Base-by-base conservation (phyloP, 345 rosid species). In the Dipteronia dyeriana region DNA sequence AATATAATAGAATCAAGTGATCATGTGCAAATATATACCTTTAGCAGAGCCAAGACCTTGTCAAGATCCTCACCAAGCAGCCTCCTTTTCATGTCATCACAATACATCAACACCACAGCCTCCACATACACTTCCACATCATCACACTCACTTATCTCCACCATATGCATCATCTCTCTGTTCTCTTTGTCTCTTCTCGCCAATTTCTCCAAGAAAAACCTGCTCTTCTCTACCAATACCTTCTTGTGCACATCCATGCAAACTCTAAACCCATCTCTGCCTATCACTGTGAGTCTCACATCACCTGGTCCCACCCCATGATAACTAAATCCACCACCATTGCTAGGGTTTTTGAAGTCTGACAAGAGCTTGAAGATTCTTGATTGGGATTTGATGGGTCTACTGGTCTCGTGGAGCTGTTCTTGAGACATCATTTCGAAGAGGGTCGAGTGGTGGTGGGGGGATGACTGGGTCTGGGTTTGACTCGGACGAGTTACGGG, bases 371-470 rank as follows among this genome's bases (percentile, higher is more conserved):
- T 90, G 13, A 87, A 79, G 54, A 93, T 79, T 53, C 87, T 90
- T 75, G 89, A 85, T 79, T 86, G 91, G 64, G 87, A 85, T 66
- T 81, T 86, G 62, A 71, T 83, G 78, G 90, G 88, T 68, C 73
- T 75, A 51, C 39, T 80, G 69, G 88, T 78, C 75, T 85, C 91
- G 31, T 84, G 89, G 65, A 76, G 83, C 31, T 91, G 91, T 81
- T 95, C 98, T 61, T 88, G 94, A 0, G 99, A 90, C 98, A 95
- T 95, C 94, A 93, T 95, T n/a, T 95, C 92, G 80, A 87, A 91
- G 73, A 95, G 97, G 49, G 97, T 77, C 29, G 70, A 43, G 47
- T 74, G 70, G 62, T 64, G 61, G 8, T 59, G 23, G 47, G 19
- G 45, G 14, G 49, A 45, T 45, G 49, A 45, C 49, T 45, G 49